Conservation (phyloP, 495 filamentous ascomycete genomes). For the Tuber aestivum region DNA sequence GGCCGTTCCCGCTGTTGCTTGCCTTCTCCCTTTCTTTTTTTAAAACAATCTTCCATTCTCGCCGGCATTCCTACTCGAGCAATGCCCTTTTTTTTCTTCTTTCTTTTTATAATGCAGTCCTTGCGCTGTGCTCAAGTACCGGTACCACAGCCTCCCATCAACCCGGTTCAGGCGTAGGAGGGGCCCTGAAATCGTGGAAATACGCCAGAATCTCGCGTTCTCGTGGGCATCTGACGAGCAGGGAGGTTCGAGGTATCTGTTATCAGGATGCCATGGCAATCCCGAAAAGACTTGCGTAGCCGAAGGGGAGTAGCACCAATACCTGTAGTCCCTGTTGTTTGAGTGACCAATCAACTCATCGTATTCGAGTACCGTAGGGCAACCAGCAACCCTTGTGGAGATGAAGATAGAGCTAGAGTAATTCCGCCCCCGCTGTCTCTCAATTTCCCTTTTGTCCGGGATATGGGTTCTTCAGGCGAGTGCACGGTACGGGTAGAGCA, state of each 20-base stretch:
- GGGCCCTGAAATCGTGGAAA: not conserved
- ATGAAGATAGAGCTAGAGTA: not conserved
- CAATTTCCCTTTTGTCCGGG: not conserved
- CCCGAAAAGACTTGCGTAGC: conserved; percentile 2
- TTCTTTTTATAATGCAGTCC: not conserved
- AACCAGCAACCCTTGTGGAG: not conserved
- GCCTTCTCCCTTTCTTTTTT: not conserved
- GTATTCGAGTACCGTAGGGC: not conserved
- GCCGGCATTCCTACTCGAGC: not conserved
- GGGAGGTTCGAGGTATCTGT: not conserved
- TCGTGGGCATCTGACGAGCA: not conserved
- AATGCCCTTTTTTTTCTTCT: not conserved
- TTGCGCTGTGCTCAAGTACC: no score
- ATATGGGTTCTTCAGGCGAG: not conserved
- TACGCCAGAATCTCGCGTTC: not conserved
- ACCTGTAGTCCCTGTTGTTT: not conserved
- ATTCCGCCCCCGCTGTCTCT: not conserved
- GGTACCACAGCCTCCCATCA: not conserved
- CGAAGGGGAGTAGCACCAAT: not conserved
- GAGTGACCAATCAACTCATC: not conserved
- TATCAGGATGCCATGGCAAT: not conserved
- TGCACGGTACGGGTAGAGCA: not conserved
- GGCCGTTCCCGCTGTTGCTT: not conserved
- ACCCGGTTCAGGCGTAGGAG: not conserved
- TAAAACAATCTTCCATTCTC: not conserved